Percentiles rank a stretch among this genome's conserved stretches.
These are phyloP conservation scores for Colletotrichum noveboracense DNA, from an alignment of 2,329 filamentous ascomycete species.

Conservation along the genomic window DNA sequence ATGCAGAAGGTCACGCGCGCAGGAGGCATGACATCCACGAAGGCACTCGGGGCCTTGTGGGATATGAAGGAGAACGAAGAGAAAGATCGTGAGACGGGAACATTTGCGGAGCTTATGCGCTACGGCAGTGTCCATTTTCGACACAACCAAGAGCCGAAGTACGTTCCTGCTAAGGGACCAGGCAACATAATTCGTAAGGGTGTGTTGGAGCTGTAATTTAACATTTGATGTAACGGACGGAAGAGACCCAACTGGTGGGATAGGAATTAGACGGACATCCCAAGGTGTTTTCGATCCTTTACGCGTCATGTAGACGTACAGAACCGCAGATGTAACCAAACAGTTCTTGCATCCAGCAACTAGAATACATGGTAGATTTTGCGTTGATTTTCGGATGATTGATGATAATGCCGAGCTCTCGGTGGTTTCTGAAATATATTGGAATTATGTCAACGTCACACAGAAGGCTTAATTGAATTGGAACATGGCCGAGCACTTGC, in stretches of 20 bases:
- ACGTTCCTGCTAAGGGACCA: neutral
- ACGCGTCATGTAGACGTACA: no score
- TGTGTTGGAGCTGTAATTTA: neutral
- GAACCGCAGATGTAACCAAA: neutral
- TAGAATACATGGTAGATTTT: neutral
- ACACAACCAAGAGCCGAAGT: neutral
- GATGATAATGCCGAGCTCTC: neutral
- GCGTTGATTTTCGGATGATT: neutral
- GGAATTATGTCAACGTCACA: neutral
- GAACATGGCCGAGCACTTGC: neutral
- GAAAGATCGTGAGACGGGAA: neutral
- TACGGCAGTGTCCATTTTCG: neutral
- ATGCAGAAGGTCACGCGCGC: conserved; percentile 9
- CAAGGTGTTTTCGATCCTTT: neutral
- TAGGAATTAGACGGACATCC: accelerated
- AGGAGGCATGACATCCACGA: neutral
- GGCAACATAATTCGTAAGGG: neutral
- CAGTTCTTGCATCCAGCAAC: accelerated
- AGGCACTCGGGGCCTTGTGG: neutral
- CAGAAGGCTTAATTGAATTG: neutral
- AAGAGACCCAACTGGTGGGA: neutral
- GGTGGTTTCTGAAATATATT: neutral
- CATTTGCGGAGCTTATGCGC: conserved; percentile 2
- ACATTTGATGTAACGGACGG: neutral
- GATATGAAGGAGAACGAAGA: neutral